Conservation (phyloP, 1,139 yeast genomes). For the Kodamaea fungicola region DNA sequence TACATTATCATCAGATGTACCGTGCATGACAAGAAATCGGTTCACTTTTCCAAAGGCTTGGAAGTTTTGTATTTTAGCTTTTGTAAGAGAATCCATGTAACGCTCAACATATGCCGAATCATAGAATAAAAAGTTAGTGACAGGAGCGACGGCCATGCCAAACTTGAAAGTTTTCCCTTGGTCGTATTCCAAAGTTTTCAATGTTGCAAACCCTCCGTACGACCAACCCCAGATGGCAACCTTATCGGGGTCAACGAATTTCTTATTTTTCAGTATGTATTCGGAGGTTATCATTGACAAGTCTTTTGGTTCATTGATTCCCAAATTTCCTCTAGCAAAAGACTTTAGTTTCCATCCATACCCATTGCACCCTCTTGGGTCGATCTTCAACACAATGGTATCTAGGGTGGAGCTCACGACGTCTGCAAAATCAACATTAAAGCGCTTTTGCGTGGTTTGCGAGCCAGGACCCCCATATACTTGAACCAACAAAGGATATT, state of each 20-base stretch:
- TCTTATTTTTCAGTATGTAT: slow-evolving; percentile 50
- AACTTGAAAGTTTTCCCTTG: slow-evolving; percentile 63
- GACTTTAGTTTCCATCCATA: slow-evolving; percentile 76
- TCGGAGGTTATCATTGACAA: slow-evolving; percentile 61
- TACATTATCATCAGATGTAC: slow-evolving; percentile 96
- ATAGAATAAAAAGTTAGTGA: slow-evolving; percentile 76
- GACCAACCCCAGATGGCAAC: slow-evolving; percentile 99
- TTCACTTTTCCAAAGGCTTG: slow-evolving; percentile 44
- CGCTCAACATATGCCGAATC: slow-evolving; percentile 89
- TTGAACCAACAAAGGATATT: slow-evolving; percentile 78
- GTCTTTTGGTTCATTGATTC: slow-evolving; percentile 87
- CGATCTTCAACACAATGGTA: slow-evolving; percentile 76
- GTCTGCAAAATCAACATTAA: slow-evolving; percentile 62
- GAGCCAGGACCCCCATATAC: slow-evolving; percentile 97
- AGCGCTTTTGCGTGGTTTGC: slow-evolving; percentile 58
- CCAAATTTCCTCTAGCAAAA: slow-evolving; percentile 67
- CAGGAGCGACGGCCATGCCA: slow-evolving; percentile 90
- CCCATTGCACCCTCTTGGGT: slow-evolving; percentile 94
- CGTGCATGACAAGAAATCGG: slow-evolving; percentile 84
- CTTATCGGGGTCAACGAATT: slow-evolving; percentile 54
- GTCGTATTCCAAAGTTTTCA: slow-evolving; percentile 73
- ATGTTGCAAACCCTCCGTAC: slow-evolving; percentile 78
- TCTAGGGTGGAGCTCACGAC: slow-evolving; percentile 65
- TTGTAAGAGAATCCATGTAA: slow-evolving; percentile 69
- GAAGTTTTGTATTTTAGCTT: slow-evolving; percentile 46